Evolutionary conservation across 2,329 filamentous ascomycete genomes (phyloP), one percentile per base, ranked within the genome.

Genomic region (Botrytis galanthina): DNA sequence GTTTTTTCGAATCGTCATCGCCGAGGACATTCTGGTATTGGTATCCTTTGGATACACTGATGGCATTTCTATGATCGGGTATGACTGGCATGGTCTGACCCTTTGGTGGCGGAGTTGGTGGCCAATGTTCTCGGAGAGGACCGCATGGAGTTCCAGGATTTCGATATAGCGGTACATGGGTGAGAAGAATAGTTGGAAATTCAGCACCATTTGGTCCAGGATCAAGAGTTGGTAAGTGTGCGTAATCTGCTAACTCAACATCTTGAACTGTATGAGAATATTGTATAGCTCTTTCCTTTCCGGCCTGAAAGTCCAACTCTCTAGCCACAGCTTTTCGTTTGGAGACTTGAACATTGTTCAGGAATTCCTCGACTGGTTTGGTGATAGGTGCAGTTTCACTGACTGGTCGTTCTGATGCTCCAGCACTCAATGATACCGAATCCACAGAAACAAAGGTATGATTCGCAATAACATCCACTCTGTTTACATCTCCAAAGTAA

Each of bases 11-110:
- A 77, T 98, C 90, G 3, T 89, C 86, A 68, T 91, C 89, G 69
- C 88, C 92, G 39, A 99, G 88, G 4, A 98, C 95, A 78, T 98
- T 99, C 81, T 98, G 95, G 80, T 99, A 99, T 81, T 99, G 96
- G 80, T 98, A 98, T 22, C 96, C 96, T 26, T 86, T 87, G 16
- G 88, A 84, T 26, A 99, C 90, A 3, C 87, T 87, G 74, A 99
- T 93, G 37, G 95, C 90, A 77, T 96, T 97, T 73, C 89, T 87
- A 64, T 93, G 86, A 78, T 97, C 93, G 4, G 84, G 89, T 72
- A 82, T 81, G 1, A 88, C 84, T 0, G 87, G 86, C 0, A 78
- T 82, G 0, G 81, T 84, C 78, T 92, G 87, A 10, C 89, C 89
- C 71, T 88, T 87, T 1, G 88, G 86, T 1, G 87, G 89, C 73